Percentiles rank a stretch among this genome's conserved stretches.
Conservation (phyloP, 495 filamentous ascomycete species). For the Aspergillus leporis region DNA sequence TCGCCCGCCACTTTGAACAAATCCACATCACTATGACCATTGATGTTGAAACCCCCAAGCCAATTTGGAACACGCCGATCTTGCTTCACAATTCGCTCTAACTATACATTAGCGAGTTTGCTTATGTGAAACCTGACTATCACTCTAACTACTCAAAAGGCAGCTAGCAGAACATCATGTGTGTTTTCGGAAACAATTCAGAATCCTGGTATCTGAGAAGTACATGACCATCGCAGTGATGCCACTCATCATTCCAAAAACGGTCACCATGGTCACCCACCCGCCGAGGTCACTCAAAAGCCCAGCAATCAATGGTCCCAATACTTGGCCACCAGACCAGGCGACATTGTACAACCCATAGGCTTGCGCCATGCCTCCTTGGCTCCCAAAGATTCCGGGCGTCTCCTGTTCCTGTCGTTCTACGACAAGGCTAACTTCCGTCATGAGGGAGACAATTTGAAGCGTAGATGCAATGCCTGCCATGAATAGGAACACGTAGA, state of each 20-base stretch:
- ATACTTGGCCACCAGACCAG: conserved; percentile 60
- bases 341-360: conserved; percentile 63
- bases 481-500: conserved; percentile 34
- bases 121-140: too few species aligned
- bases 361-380: conserved; percentile 57
- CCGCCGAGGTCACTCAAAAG: conserved; percentile 33
- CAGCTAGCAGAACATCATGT: neutral
- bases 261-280: conserved; percentile 42
- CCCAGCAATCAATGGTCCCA: conserved; percentile 59
- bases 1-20: neutral
- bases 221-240: conserved; percentile 25
- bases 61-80: neutral
- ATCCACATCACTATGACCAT: too few species aligned
- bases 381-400: conserved; percentile 50
- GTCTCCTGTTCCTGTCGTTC: conserved; percentile 32
- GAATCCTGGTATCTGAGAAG: conserved; percentile 12
- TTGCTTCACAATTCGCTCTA: neutral
- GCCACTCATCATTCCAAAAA: conserved; percentile 34
- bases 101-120: neutral
- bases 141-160: too few species aligned
- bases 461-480: conserved; percentile 35
- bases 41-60: neutral
- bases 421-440: conserved; percentile 36
- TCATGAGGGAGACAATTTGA: conserved; percentile 38
- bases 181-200: neutral